phyloP scores from a whole-genome alignment of 2,329 filamentous ascomycete genomes.

The Colletotrichum cereale region DNA sequence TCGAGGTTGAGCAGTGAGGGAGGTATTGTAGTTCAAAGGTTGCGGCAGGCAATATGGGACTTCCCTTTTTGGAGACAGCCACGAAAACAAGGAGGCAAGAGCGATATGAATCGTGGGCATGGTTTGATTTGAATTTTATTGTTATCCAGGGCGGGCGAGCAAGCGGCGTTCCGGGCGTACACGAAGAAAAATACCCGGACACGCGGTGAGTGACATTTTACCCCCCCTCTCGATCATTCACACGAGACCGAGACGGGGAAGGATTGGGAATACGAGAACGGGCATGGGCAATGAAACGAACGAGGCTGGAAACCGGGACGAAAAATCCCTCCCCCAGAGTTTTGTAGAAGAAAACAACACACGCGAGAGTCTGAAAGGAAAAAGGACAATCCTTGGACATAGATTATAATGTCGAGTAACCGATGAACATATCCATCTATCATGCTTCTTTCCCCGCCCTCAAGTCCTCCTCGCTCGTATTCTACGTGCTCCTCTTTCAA shows the following conservation, averaged over 20 bases:
- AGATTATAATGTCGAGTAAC: slow-evolving; percentile 17
- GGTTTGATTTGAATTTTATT: slow-evolving; percentile 1
- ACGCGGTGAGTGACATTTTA: slow-evolving; percentile 6
- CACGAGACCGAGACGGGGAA: neutral
- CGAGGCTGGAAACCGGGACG: neutral
- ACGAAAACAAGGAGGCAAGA: neutral
- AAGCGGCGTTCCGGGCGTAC: slow-evolving; percentile 37
- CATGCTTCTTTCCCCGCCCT: neutral
- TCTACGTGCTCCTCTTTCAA: too few species aligned
- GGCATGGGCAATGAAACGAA: neutral
- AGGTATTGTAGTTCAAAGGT: too few species aligned
- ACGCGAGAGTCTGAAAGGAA: neutral
- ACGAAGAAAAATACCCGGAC: slow-evolving; percentile 29
- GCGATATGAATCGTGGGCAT: neutral
- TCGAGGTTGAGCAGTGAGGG: neutral
- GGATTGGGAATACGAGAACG: neutral
- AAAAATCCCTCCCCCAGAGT: neutral
- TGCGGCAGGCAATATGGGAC: neutral
- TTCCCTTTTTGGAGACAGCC: neutral
- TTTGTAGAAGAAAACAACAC: neutral
- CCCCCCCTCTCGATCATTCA: neutral
- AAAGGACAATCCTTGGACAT: slow-evolving; percentile 5
- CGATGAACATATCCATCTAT: neutral
- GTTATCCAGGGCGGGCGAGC: neutral
- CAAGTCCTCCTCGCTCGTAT: neutral